These are phyloP conservation scores for Magnusiomyces magnusii DNA, from an alignment of 1,139 yeast species.

Conservation along the genomic window DNA sequence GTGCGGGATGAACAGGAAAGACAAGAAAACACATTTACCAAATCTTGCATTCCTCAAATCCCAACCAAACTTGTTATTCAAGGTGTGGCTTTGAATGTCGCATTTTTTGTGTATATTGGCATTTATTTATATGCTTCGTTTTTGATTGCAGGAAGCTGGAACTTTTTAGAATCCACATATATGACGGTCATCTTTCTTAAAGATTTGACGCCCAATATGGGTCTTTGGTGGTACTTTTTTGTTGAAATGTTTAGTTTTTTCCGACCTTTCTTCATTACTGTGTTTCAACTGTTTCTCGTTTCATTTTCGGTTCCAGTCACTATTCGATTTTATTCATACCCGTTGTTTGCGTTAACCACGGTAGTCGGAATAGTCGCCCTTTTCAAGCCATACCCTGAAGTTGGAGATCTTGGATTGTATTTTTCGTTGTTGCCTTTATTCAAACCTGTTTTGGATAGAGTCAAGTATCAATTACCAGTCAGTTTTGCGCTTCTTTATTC, in stretches of 20 bases:
- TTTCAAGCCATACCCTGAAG: conserved; percentile 79
- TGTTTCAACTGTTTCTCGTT: conserved; percentile 71
- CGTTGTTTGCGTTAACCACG: conserved; percentile 59
- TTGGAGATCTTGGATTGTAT: conserved; percentile 75
- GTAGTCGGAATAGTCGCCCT: conserved; percentile 60
- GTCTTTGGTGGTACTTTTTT: conserved; percentile 98
- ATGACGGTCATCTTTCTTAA: conserved; percentile 52
- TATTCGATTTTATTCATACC: conserved; percentile 46
- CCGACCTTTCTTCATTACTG: conserved; percentile 71
- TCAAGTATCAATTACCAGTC: conserved; percentile 41
- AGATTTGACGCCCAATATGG: conserved; percentile 76
- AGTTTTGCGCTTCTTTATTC: conserved; percentile 43
- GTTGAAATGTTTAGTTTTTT: conserved; percentile 92
- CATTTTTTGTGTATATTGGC: conserved; percentile 22
- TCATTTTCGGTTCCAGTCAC: conserved; percentile 69
- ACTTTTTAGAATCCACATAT: conserved; percentile 55
- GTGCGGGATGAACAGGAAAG: background rate
- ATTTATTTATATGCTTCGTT: conserved; percentile 40
- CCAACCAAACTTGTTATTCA: background rate
- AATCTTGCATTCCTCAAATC: conserved; percentile 13
- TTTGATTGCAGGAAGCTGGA: conserved; percentile 37
- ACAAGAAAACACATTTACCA: conserved; percentile 3
- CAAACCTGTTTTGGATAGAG: conserved; percentile 34
- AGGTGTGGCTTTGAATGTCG: conserved; percentile 11
- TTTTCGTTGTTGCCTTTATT: conserved; percentile 54